These are phyloP conservation scores for Wickerhamomyces chaumierensis DNA, from an alignment of 805 yeast species.

Conservation along the genomic window DNA sequence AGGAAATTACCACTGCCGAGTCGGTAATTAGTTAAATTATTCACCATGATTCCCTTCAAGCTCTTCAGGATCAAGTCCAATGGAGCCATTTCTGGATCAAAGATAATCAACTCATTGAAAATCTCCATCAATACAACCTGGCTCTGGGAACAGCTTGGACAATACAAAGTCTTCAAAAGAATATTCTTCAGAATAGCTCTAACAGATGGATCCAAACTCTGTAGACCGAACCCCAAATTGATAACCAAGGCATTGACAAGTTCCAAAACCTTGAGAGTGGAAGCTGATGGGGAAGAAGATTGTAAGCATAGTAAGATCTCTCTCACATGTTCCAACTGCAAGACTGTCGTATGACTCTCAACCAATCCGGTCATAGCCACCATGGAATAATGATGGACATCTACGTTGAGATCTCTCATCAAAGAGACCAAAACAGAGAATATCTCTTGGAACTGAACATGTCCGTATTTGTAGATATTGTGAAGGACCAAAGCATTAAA, in stretches of 20 bases:
- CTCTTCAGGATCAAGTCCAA: not conserved
- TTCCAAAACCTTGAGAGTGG: conserved; percentile 26
- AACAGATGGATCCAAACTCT: not conserved
- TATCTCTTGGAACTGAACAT: conserved; percentile 30
- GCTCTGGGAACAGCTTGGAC: not conserved
- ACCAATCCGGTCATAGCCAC: conserved; percentile 46
- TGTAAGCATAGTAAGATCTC: conserved; percentile 22
- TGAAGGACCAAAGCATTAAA: conserved; percentile 41
- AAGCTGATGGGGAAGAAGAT: too few relatives aligned
- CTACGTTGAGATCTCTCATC: conserved; percentile 72
- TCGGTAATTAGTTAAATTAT: conserved; percentile 26
- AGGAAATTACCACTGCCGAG: conserved; percentile 20
- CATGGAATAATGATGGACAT: conserved; percentile 66
- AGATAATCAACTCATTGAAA: conserved; percentile 13
- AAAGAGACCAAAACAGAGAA: conserved; percentile 50
- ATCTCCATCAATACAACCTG: conserved; percentile 30
- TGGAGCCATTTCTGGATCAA: not conserved
- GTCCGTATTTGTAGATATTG: conserved; percentile 28
- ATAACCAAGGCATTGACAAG: conserved; percentile 24
- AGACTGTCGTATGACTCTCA: conserved; percentile 36
- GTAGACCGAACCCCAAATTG: not conserved
- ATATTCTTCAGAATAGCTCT: not conserved
- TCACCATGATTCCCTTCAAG: not conserved
- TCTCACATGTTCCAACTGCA: conserved; percentile 31
- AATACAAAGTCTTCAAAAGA: not conserved